Conservation (phyloP, 2,329 filamentous ascomycete species). For the Huntiella decipiens region DNA sequence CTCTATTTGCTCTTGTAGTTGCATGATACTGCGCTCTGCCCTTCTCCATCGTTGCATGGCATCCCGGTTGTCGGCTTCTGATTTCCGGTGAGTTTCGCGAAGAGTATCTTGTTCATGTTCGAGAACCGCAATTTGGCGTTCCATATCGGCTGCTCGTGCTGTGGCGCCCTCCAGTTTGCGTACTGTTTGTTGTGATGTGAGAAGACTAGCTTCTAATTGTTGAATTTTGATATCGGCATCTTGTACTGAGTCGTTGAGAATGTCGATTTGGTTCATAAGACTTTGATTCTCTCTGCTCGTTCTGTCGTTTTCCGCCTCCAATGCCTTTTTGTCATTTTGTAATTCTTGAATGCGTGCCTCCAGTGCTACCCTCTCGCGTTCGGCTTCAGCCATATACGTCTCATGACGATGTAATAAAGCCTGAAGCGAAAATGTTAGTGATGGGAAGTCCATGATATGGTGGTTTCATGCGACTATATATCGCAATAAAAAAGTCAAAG, state of each 20-base stretch:
- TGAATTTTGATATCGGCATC: constrained; percentile 68
- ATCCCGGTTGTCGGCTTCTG: constrained; percentile 56
- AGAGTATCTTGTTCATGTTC: constrained; percentile 66
- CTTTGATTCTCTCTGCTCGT: constrained; percentile 68
- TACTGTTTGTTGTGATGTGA: constrained; percentile 59
- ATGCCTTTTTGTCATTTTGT: constrained; percentile 51
- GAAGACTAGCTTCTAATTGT: constrained; percentile 54
- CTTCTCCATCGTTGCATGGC: constrained; percentile 70
- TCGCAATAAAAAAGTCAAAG: too few relatives aligned
- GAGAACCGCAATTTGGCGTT: constrained; percentile 58
- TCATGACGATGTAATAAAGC: constrained; percentile 83
- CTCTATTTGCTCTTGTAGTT: constrained; percentile 75
- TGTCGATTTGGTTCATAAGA: constrained; percentile 68
- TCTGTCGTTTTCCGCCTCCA: constrained; percentile 58
- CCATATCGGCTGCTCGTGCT: constrained; percentile 55
- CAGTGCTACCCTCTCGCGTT: constrained; percentile 62
- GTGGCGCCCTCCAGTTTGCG: constrained; percentile 57
- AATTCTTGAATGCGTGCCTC: constrained; percentile 54
- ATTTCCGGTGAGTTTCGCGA: constrained; percentile 45
- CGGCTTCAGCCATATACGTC: constrained; percentile 80
- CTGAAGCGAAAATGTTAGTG: constrained; percentile 61
- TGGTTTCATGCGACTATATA: not conserved
- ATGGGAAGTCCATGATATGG: constrained; percentile 19
- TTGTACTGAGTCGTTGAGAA: constrained; percentile 57
- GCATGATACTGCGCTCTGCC: constrained; percentile 58